phyloP scores from a whole-genome alignment of 2,329 filamentous ascomycete species.

The Penicillium frequentans region DNA sequence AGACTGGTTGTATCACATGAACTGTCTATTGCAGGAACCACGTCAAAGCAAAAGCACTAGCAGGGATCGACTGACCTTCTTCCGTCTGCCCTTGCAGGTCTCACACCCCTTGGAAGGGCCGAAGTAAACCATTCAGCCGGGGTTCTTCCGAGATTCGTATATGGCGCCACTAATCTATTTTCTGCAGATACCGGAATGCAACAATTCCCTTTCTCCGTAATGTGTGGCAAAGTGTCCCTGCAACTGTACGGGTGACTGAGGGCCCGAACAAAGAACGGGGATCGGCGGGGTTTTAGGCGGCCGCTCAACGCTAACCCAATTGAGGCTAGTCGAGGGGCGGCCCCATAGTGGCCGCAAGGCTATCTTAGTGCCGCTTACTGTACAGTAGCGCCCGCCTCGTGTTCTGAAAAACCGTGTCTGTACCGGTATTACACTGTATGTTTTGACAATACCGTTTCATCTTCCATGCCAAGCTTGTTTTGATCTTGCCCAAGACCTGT shows the following conservation, averaged over 20 bases:
- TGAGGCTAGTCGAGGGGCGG: neutral
- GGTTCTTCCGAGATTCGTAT: neutral
- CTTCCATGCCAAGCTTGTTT: neutral
- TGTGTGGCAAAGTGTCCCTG: neutral
- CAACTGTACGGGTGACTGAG: neutral
- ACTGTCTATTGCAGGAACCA: neutral
- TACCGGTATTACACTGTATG: too few relatives aligned
- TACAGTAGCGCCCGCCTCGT: neutral
- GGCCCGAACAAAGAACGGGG: neutral
- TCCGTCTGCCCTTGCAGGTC: neutral
- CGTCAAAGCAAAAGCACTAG: neutral
- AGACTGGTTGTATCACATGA: neutral
- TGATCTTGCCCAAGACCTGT: neutral
- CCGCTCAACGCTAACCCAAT: neutral
- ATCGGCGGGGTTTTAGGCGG: neutral
- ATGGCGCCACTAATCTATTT: neutral
- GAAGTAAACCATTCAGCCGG: neutral
- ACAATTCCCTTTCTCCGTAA: neutral
- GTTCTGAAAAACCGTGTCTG: neutral
- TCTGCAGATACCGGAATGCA: neutral
- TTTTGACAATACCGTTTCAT: neutral
- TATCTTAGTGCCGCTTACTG: neutral
- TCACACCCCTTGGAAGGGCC: neutral
- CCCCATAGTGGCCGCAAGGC: neutral
- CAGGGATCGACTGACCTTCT: neutral